phyloP scores from a whole-genome alignment of 139 green algal genomes.

The Chlamydomonas sphaeroides region DNA sequence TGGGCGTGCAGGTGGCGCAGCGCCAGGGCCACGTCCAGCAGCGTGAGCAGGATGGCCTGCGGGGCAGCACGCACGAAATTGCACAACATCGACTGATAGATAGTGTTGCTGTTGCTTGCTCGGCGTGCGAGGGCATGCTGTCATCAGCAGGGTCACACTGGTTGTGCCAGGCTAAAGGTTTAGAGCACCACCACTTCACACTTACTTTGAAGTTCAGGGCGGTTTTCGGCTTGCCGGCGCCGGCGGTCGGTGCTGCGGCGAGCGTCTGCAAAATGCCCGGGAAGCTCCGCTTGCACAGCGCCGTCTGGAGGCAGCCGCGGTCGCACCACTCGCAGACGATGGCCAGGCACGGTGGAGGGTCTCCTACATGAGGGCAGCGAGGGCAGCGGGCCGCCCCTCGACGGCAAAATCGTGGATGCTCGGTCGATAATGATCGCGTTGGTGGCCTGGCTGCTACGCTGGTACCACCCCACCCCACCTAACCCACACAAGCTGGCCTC shows the following conservation, averaged over 20 bases:
- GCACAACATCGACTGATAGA: too few relatives aligned
- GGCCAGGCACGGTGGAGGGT: neutral
- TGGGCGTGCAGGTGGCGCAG: neutral
- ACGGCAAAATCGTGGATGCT: too few relatives aligned
- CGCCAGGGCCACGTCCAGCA: neutral
- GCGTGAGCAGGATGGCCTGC: neutral
- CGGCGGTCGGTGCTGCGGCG: neutral
- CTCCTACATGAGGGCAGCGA: neutral
- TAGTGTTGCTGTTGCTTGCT: too few relatives aligned
- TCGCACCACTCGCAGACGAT: neutral
- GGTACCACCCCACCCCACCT: too few relatives aligned
- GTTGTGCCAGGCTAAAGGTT: neutral
- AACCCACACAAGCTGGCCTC: too few relatives aligned
- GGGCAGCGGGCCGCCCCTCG: neutral
- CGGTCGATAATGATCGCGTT: too few relatives aligned
- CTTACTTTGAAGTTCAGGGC: neutral
- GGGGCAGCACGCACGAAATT: neutral
- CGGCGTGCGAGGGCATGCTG: neutral
- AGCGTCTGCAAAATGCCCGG: neutral
- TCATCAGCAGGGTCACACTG: neutral
- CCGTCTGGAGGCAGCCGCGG: neutral
- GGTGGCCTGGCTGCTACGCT: too few relatives aligned
- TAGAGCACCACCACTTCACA: too few relatives aligned
- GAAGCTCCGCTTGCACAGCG: neutral
- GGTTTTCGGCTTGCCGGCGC: too few relatives aligned